A percentile compares a stretch with the other conserved stretches of the same genome.
These are phyloP conservation scores for Phytophthora tentaculata DNA, from an alignment of 352 stramenopile species.

Conservation along the genomic window DNA sequence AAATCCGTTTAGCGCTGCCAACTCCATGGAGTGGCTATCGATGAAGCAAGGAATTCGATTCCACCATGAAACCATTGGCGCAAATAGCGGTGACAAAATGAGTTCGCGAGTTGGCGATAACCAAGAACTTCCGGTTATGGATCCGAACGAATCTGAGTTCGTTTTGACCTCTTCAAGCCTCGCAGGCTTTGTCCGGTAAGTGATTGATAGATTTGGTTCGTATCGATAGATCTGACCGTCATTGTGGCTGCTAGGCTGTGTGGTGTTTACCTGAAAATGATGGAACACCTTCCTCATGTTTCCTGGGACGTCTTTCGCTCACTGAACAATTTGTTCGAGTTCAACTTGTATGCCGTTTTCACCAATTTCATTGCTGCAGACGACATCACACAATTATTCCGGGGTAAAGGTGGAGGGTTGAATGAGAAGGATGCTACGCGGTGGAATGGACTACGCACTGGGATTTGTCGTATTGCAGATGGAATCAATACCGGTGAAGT, in stretches of 20 bases:
- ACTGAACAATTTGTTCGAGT: constrained; percentile 84
- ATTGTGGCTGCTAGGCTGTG: constrained; percentile 55
- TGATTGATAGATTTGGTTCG: not conserved
- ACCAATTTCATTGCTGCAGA: constrained; percentile 62
- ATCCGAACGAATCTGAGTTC: constrained; percentile 59
- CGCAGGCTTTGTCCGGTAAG: constrained; percentile 72
- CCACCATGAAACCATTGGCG: constrained; percentile 37
- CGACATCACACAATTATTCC: constrained; percentile 59
- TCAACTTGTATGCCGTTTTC: constrained; percentile 81
- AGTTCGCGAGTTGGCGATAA: constrained; percentile 19
- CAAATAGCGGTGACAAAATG: constrained; percentile 12
- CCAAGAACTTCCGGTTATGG: constrained; percentile 33
- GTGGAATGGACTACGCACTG: constrained; percentile 51
- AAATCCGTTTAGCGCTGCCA: constrained; percentile 68
- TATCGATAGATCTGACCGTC: not conserved
- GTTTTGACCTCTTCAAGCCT: constrained; percentile 79
- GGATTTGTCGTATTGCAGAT: constrained; percentile 62
- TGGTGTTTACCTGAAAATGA: constrained; percentile 89
- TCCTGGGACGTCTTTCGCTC: constrained; percentile 72
- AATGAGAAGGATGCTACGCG: constrained; percentile 33
- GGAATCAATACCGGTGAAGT: constrained; percentile 56
- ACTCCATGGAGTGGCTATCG: constrained; percentile 62
- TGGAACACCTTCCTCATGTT: constrained; percentile 80
- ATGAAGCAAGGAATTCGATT: constrained; percentile 67
- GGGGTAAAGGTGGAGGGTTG: constrained; percentile 32